A percentile compares a stretch with the other conserved stretches of the same genome.
These are phyloP conservation scores for Tolypocladium ovalisporum DNA, from an alignment of 2,329 filamentous ascomycete species.

Conservation along the genomic window DNA sequence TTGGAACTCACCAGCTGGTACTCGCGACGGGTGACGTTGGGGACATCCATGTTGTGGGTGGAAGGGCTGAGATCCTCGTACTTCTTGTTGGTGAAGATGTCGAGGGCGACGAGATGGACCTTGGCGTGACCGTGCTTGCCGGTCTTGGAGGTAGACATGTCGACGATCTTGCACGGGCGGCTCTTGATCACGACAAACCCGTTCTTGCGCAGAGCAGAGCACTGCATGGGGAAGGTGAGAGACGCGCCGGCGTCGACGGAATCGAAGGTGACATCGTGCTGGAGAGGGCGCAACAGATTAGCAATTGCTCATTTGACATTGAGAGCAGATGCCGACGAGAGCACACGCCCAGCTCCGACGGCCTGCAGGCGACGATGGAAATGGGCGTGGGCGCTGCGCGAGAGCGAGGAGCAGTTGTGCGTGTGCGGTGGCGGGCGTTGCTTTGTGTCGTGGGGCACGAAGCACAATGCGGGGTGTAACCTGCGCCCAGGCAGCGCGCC, in stretches of 20 bases:
- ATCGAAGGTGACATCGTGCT: conserved; percentile 72
- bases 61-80: conserved; percentile 97
- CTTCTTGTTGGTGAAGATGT: conserved; percentile 99
- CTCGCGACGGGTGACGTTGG: conserved; percentile 82
- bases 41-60: conserved; percentile 97
- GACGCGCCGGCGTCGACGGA: conserved; percentile 95
- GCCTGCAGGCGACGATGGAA: not conserved
- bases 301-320: not conserved
- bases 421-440: conserved; percentile 4
- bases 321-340: not conserved
- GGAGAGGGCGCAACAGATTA: not conserved
- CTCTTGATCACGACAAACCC: conserved; percentile 97
- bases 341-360: not conserved
- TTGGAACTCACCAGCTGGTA: conserved; percentile 77
- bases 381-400: conserved; percentile 2
- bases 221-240: conserved; percentile 93
- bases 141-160: conserved; percentile 99
- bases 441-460: conserved; percentile 23
- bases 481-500: conserved; percentile 12
- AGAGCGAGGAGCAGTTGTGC: conserved; percentile 1
- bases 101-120: conserved; percentile 94
- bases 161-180: conserved; percentile 99
- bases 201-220: conserved; percentile 99
- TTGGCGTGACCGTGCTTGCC: conserved; percentile 99
- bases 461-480: conserved; percentile 37